Conservation (phyloP, 1,139 yeast genomes). For the Geotrichum fermentans region DNA sequence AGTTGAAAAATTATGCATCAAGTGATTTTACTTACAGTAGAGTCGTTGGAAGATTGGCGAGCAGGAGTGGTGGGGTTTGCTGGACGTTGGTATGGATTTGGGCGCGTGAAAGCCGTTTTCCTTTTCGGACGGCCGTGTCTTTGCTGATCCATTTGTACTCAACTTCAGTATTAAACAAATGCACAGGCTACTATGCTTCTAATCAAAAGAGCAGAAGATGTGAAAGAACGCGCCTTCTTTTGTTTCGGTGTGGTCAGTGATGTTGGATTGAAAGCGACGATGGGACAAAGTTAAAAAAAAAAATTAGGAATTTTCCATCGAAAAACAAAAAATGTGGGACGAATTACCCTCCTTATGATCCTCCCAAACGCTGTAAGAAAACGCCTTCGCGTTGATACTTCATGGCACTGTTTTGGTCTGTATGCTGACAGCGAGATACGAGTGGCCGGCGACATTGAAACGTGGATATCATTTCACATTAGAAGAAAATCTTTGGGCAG, state of each 20-base stretch:
- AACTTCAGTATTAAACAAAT: neutral
- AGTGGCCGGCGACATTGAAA: no score
- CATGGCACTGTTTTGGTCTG: no score
- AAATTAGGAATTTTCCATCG: neutral
- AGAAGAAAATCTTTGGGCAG: no score
- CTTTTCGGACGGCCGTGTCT: slow-evolving; percentile 69
- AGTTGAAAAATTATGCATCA: neutral
- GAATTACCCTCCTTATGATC: no score
- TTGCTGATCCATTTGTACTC: slow-evolving; percentile 1
- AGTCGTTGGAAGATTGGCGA: neutral
- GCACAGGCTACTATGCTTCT: no score
- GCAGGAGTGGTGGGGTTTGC: slow-evolving; percentile 5
- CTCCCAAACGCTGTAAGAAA: no score
- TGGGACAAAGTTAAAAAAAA: neutral
- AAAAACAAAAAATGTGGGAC: no score
- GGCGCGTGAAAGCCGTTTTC: slow-evolving; percentile 65
- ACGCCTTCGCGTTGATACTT: no score
- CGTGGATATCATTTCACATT: no score
- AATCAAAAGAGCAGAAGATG: neutral
- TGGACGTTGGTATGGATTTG: slow-evolving; percentile 8
- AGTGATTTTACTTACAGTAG: neutral
- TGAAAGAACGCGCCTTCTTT: neutral
- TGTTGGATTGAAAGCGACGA: neutral
- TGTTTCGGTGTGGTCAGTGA: neutral
- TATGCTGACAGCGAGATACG: no score